Conservation (phyloP, 139 green algal genomes). For the Chlorella sp. region DNA sequence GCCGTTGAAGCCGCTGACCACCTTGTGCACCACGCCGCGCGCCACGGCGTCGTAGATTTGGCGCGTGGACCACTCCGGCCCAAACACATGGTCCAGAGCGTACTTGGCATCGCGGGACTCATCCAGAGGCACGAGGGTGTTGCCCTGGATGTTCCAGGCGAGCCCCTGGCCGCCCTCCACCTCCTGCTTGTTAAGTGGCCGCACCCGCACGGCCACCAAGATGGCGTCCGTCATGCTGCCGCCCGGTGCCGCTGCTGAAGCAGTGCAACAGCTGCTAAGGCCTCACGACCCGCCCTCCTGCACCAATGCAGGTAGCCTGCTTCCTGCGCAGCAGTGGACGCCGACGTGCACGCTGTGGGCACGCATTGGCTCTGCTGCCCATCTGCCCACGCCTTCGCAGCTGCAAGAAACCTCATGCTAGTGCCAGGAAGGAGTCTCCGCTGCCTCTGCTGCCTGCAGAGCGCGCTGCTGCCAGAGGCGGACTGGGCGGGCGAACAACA, state of each 20-base stretch:
- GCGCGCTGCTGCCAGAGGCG: no score
- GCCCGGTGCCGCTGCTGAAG: not conserved
- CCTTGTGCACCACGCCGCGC: constrained; percentile 56
- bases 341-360: no score
- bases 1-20: constrained; percentile 83
- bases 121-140: constrained; percentile 33
- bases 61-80: constrained; percentile 40
- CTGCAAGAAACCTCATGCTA: no score
- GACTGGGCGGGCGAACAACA: no score
- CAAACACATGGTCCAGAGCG: constrained; percentile 74
- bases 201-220: constrained; percentile 52
- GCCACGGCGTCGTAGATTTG: constrained; percentile 68
- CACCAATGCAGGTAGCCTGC: no score
- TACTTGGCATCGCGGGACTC: constrained; percentile 49
- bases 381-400: no score
- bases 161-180: constrained; percentile 30
- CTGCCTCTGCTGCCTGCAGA: no score
- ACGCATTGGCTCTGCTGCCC: no score
- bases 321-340: no score
- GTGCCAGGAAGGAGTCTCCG: no score
- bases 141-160: constrained; percentile 63
- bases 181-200: constrained; percentile 72
- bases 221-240: constrained; percentile 15
- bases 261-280: not conserved
- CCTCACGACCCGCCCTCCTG: no score